phyloP scores from a whole-genome alignment of 768 basidiomycete genomes.

The Cubamyces lactineus region DNA sequence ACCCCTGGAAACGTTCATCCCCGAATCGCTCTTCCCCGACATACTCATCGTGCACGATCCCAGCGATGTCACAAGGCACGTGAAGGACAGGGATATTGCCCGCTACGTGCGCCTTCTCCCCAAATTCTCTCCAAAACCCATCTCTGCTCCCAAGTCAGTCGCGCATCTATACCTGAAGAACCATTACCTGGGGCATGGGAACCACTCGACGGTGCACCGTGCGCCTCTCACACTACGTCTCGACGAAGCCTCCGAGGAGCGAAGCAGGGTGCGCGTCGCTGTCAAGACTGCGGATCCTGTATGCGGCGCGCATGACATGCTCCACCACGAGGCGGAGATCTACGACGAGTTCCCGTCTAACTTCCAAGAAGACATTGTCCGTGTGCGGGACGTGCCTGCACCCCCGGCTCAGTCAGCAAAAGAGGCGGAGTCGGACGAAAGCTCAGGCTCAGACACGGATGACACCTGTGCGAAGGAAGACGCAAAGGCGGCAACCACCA shows the following conservation, averaged over 20 bases:
- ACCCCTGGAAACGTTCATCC: conserved; percentile 24
- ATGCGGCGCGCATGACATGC: conserved; percentile 13
- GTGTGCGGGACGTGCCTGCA: not conserved
- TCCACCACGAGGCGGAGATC: conserved; percentile 41
- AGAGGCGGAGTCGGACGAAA: not conserved
- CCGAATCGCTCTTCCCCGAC: conserved; percentile 22
- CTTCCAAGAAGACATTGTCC: conserved; percentile 48
- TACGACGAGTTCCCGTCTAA: conserved; percentile 48
- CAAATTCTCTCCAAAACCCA: not conserved
- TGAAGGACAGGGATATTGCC: not conserved
- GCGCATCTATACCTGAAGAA: conserved; percentile 53
- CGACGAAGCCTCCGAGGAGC: conserved; percentile 12
- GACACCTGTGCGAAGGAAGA: too few species aligned
- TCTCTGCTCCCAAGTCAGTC: not conserved
- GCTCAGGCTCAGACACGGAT: not conserved
- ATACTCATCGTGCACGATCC: conserved; percentile 25
- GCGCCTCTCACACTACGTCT: conserved; percentile 53
- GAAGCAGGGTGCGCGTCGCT: conserved; percentile 23
- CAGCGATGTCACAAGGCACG: not conserved
- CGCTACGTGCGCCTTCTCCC: conserved; percentile 18
- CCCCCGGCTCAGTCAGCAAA: not conserved
- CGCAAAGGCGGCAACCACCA: too few species aligned
- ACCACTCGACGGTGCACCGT: conserved; percentile 54
- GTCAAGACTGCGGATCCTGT: conserved; percentile 22
- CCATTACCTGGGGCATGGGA: conserved; percentile 43